Evolutionary conservation across 2,329 filamentous ascomycete genomes (phyloP).

Genomic region (Phialocephala subalpina): DNA sequence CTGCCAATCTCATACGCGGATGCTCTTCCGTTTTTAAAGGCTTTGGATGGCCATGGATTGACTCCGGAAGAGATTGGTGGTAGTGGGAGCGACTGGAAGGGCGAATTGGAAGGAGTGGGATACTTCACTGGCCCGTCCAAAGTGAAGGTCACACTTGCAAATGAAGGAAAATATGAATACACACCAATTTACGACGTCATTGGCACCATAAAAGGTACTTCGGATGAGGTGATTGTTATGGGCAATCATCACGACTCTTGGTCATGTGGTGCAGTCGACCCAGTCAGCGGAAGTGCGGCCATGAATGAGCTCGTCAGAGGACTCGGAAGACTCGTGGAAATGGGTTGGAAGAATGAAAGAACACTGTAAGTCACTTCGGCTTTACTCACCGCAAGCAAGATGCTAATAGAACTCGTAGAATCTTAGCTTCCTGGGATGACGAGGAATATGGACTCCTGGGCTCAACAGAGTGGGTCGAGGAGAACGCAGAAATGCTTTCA

Average conservation of each 20-base stretch:
- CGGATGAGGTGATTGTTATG: constrained; percentile 83
- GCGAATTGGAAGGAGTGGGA: constrained; percentile 55
- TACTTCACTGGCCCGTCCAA: constrained; percentile 38
- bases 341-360: constrained; percentile 81
- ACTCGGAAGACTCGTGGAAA: constrained; percentile 71
- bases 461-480: constrained; percentile 84
- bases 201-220: constrained; percentile 84
- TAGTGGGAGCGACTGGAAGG: constrained; percentile 57
- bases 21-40: constrained; percentile 81
- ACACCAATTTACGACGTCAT: constrained; percentile 86
- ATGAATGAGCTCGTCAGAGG: constrained; percentile 78
- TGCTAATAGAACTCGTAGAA: neutral
- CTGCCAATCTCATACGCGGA: constrained; percentile 87
- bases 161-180: constrained; percentile 17
- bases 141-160: constrained; percentile 11
- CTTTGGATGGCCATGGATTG: constrained; percentile 81
- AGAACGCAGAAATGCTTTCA: constrained; percentile 76
- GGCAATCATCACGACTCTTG: constrained; percentile 90
- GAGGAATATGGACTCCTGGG: constrained; percentile 82
- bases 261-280: constrained; percentile 77
- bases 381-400: neutral
- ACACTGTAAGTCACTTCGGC: constrained; percentile 61
- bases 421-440: constrained; percentile 77
- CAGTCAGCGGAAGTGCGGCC: constrained; percentile 79
- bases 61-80: constrained; percentile 61